Evolutionary conservation across 805 yeast genomes (phyloP).

Genomic region (Myxozyma mucilagina): DNA sequence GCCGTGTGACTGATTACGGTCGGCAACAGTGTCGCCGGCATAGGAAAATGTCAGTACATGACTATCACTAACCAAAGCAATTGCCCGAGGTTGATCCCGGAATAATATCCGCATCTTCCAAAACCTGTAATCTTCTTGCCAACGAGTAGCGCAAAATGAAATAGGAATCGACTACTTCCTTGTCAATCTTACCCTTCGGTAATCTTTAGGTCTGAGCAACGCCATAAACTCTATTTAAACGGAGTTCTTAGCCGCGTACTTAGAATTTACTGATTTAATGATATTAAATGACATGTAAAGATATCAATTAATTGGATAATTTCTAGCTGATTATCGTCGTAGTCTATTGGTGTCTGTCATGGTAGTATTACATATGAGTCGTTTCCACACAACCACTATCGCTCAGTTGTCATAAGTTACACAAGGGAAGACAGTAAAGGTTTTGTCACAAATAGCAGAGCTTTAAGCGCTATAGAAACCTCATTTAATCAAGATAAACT

Average conservation of each 20-base stretch:
- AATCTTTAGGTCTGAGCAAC: not conserved
- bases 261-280: not conserved
- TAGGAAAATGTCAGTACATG: conserved; percentile 57
- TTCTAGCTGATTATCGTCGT: too few species aligned
- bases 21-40: conserved; percentile 23
- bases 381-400: too few species aligned
- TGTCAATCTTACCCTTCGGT: not conserved
- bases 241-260: not conserved
- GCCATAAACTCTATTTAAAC: not conserved
- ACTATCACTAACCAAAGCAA: conserved; percentile 62
- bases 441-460: too few species aligned
- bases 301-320: too few species aligned
- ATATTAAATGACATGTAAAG: not conserved
- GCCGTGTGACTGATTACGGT: conserved; percentile 9
- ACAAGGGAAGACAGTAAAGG: too few species aligned
- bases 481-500: too few species aligned
- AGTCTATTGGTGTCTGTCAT: too few species aligned
- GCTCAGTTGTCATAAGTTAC: too few species aligned
- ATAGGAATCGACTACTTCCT: too few species aligned
- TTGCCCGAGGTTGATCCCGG: conserved; percentile 65
- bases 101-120: conserved; percentile 59
- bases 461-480: too few species aligned
- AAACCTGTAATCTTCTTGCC: not conserved
- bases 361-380: too few species aligned
- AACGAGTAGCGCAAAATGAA: not conserved